Evolutionary conservation across 1,139 yeast species (phyloP), one percentile per base, ranked within the genome.

Genomic region (Nematodospora anomalae): DNA sequence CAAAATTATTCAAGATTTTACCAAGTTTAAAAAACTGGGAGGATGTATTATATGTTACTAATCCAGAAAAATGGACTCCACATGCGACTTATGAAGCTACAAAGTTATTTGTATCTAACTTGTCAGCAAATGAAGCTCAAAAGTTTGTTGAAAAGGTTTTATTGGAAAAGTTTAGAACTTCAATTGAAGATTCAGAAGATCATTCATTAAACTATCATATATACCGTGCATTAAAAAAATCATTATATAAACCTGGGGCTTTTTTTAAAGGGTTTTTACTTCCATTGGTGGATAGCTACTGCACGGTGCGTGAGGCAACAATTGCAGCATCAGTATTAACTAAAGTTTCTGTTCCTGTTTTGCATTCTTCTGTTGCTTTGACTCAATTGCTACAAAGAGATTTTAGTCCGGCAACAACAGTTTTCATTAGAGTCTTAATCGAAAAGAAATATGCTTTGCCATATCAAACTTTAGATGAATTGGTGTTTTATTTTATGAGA

Each of bases 401-500:
- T 30, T 90, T 86, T 61, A 73, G 80, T 8, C 96, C 97, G 16
- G 86, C 97, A 1, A 81, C 88, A 11, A 86, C 96, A 3, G 89
- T 90, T 3, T 90, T 92, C 63, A 88, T 92, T 42, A 79, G 94
- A 58, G 87, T 88, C 3, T 71, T 92, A 43, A 71, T 94, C 33
- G 97, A 94, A 59, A 92, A 94, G 68, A 90, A 88, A 61, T 92
- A 94, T 54, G 97, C 99, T 1, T 71, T 92, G 45, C 99, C 98
- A 25, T 92, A 89, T 62, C 96, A 90, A 66, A 94, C 96, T 2
- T 80, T 92, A 40, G 98, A 94, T 60, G 95, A 90, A 45, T 74
- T 88, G 46, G 98, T 94, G n/a, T 90, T 86, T 59, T 95, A 89
- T 57, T 92, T 92, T 60, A 84, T 90, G 85, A 76, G 89, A 50